Conservation (phyloP, 768 basidiomycete species). For the Pseudohyphozyma bogoriensis region DNA sequence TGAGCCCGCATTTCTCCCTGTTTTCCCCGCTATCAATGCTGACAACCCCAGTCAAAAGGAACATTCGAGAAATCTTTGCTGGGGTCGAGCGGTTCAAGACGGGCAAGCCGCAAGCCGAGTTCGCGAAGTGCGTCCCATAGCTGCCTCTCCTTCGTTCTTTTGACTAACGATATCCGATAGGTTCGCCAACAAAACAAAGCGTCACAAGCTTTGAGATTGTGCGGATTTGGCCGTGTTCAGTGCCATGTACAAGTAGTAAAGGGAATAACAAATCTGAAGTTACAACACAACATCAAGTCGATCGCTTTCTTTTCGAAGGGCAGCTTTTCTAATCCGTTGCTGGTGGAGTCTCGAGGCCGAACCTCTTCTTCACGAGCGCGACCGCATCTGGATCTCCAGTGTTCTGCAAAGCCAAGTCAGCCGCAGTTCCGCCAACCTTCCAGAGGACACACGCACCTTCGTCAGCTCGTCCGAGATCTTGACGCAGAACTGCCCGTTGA, state of each 20-base stretch:
- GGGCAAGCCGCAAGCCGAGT: constrained; percentile 50
- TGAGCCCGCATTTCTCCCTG: background rate
- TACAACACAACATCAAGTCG: no score
- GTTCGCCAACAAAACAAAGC: constrained; percentile 14
- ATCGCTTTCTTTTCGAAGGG: no score
- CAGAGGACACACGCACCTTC: constrained; percentile 47
- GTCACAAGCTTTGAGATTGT: constrained; percentile 24
- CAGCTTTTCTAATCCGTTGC: no score
- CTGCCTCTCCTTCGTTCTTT: background rate
- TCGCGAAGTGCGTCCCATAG: constrained; percentile 34
- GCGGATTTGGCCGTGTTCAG: no score
- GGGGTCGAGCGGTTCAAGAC: constrained; percentile 52
- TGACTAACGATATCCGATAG: background rate
- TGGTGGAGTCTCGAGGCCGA: constrained; percentile 8
- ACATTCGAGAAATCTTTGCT: constrained; percentile 24
- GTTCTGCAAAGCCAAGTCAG: constrained; percentile 43
- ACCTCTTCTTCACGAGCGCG: constrained; percentile 47
- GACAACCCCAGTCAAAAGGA: background rate
- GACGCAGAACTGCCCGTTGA: constrained; percentile 65
- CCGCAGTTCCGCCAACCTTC: background rate
- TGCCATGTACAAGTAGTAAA: no score
- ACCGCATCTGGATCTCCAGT: constrained; percentile 58
- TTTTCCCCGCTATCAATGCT: background rate
- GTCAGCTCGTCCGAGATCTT: constrained; percentile 87
- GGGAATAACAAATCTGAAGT: no score